Evolutionary conservation across 345 rosid genomes (phyloP).

Genomic region (Eucalyptus brandiana): DNA sequence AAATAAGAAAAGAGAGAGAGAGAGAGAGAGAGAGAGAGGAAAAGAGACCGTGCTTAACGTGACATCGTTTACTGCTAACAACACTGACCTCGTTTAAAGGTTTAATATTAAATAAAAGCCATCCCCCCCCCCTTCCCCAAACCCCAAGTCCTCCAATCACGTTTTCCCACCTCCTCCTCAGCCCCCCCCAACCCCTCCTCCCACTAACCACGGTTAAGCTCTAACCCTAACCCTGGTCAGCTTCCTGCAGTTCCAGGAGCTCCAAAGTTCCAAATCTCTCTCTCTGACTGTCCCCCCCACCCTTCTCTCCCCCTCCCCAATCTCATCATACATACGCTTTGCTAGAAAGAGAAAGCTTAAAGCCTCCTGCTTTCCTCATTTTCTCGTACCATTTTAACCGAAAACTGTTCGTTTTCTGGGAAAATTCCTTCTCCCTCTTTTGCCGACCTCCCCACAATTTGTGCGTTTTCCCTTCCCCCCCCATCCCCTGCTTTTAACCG

Average conservation of each 20-base stretch:
- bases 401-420: background rate
- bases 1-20: background rate
- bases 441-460: background rate
- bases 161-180: background rate
- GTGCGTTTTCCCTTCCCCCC: background rate
- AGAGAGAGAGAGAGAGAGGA: background rate
- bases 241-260: background rate
- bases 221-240: conserved; percentile 22
- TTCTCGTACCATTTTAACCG: background rate
- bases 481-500: background rate
- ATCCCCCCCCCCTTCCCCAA: background rate
- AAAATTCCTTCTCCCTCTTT: background rate
- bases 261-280: background rate
- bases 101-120: background rate
- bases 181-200: no score
- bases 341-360: background rate
- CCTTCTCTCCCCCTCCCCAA: accelerated
- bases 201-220: conserved; percentile 22
- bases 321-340: background rate
- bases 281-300: background rate
- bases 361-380: background rate
- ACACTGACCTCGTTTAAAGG: background rate
- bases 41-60: background rate
- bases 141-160: background rate
- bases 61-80: background rate